Percentiles rank a stretch among this genome's conserved stretches.
Conservation (phyloP, 2,329 filamentous ascomycete genomes). For the Colletotrichum tropicale region DNA sequence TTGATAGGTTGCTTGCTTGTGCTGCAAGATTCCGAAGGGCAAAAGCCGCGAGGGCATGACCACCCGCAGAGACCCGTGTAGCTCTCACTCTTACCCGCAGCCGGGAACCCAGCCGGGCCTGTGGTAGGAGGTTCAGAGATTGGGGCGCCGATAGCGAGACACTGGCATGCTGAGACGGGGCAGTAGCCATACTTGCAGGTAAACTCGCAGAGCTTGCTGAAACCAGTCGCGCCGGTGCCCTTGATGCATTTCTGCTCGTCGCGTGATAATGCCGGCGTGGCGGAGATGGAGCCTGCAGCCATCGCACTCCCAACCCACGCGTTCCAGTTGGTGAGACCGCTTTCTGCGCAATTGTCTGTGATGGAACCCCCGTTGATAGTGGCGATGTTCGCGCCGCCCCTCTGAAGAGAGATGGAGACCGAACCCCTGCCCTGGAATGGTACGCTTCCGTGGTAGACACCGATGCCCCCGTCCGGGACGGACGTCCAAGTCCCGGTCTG, state of each 20-base stretch:
- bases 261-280: neutral
- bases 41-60: slow-evolving; percentile 49
- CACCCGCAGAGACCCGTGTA: slow-evolving; percentile 14
- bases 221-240: slow-evolving; percentile 34
- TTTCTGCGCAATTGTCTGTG: neutral
- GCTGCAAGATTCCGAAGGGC: slow-evolving; percentile 34
- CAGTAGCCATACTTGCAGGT: slow-evolving; percentile 31
- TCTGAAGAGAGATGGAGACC: slow-evolving; percentile 34
- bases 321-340: slow-evolving; percentile 6
- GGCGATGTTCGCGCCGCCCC: neutral
- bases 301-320: neutral
- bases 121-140: neutral
- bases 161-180: neutral
- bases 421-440: slow-evolving; percentile 15
- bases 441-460: slow-evolving; percentile 33
- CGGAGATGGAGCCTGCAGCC: neutral
- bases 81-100: neutral
- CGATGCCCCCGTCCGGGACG: slow-evolving; percentile 13
- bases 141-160: neutral
- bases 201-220: slow-evolving; percentile 37
- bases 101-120: slow-evolving; percentile 11
- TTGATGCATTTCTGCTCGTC: slow-evolving; percentile 24
- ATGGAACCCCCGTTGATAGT: neutral
- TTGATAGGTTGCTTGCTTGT: neutral
- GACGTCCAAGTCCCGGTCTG: neutral